phyloP scores from a whole-genome alignment of 305 asterid species.

The Rubia tinctorum region DNA sequence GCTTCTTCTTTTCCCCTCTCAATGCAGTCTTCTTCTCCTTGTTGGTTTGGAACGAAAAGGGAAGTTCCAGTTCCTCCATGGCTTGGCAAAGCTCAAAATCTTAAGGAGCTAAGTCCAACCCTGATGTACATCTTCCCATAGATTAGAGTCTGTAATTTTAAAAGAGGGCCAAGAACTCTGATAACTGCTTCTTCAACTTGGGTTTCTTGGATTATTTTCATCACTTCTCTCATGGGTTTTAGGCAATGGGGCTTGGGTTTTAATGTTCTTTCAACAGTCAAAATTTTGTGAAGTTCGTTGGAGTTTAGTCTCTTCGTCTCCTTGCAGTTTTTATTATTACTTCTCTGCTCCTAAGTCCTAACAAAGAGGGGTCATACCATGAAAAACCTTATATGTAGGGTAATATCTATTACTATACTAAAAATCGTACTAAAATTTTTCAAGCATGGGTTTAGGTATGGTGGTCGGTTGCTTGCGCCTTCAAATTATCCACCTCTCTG shows the following conservation, averaged over 20 bases:
- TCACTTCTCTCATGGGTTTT: neutral
- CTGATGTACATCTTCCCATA: slow-evolving; percentile 60
- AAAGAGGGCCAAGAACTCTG: slow-evolving; percentile 59
- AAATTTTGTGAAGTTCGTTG: too few relatives aligned
- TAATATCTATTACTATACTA: too few relatives aligned
- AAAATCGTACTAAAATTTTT: too few relatives aligned
- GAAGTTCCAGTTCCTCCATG: slow-evolving; percentile 80
- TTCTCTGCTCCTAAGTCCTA: neutral
- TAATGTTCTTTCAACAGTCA: neutral
- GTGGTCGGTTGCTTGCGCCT: too few relatives aligned
- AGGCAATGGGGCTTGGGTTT: neutral
- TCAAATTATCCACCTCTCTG: too few relatives aligned
- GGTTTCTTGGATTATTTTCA: neutral
- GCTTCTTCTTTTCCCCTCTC: slow-evolving; percentile 43
- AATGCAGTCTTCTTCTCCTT: slow-evolving; percentile 50
- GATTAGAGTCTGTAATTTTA: slow-evolving; percentile 67
- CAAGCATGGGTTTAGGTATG: too few relatives aligned
- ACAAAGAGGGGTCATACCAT: too few relatives aligned
- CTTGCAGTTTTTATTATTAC: neutral
- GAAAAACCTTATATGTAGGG: too few relatives aligned
- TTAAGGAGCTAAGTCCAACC: slow-evolving; percentile 34
- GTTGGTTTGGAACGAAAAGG: slow-evolving; percentile 68
- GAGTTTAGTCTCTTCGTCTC: neutral
- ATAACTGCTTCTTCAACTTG: slow-evolving; percentile 35
- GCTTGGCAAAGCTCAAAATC: slow-evolving; percentile 48